Evolutionary conservation across 108 stramenopile species (phyloP).

Genomic region (Conticribra weissflogii): DNA sequence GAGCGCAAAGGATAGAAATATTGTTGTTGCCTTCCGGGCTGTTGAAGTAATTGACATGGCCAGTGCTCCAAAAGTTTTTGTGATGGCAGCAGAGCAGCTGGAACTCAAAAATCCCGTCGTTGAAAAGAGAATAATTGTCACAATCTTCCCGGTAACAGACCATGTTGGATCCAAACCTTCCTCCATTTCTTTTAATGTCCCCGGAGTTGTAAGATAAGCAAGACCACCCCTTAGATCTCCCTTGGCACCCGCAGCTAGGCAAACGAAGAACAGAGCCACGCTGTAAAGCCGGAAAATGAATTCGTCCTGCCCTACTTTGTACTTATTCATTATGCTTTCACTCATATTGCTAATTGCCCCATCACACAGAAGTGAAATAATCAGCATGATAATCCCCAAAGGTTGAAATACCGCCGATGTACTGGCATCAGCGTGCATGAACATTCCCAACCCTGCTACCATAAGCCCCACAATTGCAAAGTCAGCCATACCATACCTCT

Average conservation of each 20-base stretch:
- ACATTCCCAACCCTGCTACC: conserved; percentile 82
- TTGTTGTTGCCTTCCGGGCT: conserved; percentile 87
- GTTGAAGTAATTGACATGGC: conserved; percentile 90
- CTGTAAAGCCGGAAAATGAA: conserved; percentile 88
- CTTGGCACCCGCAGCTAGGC: conserved; percentile 62
- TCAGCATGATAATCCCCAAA: conserved; percentile 84
- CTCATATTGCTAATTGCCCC: conserved; percentile 85
- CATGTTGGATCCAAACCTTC: conserved; percentile 70
- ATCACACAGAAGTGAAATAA: conserved; percentile 79
- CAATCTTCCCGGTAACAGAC: conserved; percentile 60
- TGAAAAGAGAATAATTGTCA: conserved; percentile 70
- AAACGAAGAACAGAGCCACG: conserved; percentile 81
- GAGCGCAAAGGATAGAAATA: conserved; percentile 86
- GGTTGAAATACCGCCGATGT: conserved; percentile 81
- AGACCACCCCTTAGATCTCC: conserved; percentile 80
- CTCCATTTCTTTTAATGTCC: conserved; percentile 79
- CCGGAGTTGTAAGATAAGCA: conserved; percentile 64
- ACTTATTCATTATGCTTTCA: conserved; percentile 85
- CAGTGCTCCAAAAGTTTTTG: conserved; percentile 90
- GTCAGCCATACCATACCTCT: conserved; percentile 67
- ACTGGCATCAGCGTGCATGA: conserved; percentile 89
- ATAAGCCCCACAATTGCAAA: conserved; percentile 80
- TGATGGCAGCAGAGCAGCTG: conserved; percentile 88
- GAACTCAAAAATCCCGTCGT: conserved; percentile 85
- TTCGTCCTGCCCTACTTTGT: conserved; percentile 89